Evolutionary conservation across 163 green algal species (phyloP).

Genomic region (Chlamydomonas reinhardtii): DNA sequence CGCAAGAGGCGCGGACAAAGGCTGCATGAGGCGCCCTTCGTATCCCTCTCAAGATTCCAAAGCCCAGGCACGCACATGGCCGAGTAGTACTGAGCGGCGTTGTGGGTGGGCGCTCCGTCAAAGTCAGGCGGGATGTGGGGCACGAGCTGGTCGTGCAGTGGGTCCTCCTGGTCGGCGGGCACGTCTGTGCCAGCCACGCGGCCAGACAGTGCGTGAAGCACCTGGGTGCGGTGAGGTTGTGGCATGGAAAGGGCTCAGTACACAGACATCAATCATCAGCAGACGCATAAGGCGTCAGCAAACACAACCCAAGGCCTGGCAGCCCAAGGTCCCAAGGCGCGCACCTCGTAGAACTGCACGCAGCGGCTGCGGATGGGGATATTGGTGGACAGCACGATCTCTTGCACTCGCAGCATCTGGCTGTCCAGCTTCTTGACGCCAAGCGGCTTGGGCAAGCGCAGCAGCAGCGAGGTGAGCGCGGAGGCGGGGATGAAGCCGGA

Average conservation of each 20-base stretch:
- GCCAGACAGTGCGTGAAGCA: not conserved
- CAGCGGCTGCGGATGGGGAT: slow-evolving; percentile 68
- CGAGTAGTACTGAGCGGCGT: slow-evolving; percentile 73
- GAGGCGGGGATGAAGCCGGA: slow-evolving; percentile 68
- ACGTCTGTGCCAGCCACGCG: slow-evolving; percentile 61
- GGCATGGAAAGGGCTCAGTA: too few species aligned
- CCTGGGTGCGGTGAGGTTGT: too few species aligned
- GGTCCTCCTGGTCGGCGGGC: slow-evolving; percentile 27
- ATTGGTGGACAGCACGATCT: slow-evolving; percentile 72
- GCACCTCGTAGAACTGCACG: slow-evolving; percentile 66
- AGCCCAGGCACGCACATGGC: slow-evolving; percentile 23
- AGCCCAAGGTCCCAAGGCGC: too few species aligned
- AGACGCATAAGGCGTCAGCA: too few species aligned
- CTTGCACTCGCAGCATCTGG: slow-evolving; percentile 54
- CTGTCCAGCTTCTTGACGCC: slow-evolving; percentile 59
- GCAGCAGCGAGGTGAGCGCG: slow-evolving; percentile 65
- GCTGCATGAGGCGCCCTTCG: too few species aligned
- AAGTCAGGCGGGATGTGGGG: slow-evolving; percentile 15
- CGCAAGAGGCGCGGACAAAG: too few species aligned
- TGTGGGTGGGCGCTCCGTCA: slow-evolving; percentile 60
- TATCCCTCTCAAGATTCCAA: too few species aligned
- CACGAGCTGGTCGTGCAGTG: slow-evolving; percentile 1
- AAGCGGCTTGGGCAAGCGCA: slow-evolving; percentile 67
- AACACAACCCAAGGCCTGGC: too few species aligned
- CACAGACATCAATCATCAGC: too few species aligned